These are phyloP conservation scores for Marasmius sp. DNA, from an alignment of 1,284 basidiomycete genomes.

Conservation along the genomic window DNA sequence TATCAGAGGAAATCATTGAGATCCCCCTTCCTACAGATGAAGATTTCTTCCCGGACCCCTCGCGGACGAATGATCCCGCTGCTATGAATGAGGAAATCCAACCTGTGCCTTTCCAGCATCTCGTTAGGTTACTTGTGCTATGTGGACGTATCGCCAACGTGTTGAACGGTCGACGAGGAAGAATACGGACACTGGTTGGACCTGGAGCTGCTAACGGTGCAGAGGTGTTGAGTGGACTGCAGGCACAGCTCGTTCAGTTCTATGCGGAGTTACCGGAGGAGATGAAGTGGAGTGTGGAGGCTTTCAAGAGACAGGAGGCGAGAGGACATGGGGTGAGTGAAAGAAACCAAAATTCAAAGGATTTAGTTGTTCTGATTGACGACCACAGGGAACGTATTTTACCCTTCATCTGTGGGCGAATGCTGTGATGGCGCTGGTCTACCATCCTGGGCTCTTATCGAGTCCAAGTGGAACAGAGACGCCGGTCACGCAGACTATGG, in stretches of 20 bases:
- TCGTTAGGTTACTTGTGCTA: slow-evolving; percentile 40
- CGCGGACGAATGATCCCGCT: slow-evolving; percentile 18
- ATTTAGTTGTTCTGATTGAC: not conserved
- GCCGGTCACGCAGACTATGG: slow-evolving; percentile 34
- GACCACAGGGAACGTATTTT: slow-evolving; percentile 18
- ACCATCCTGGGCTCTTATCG: slow-evolving; percentile 39
- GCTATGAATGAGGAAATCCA: slow-evolving; percentile 25
- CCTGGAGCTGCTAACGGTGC: slow-evolving; percentile 22
- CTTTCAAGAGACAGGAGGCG: slow-evolving; percentile 36
- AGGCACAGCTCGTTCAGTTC: slow-evolving; percentile 36
- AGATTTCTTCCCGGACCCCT: slow-evolving; percentile 36
- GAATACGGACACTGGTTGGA: slow-evolving; percentile 32
- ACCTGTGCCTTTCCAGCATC: slow-evolving; percentile 35
- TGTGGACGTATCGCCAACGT: slow-evolving; percentile 35
- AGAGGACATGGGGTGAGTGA: slow-evolving; percentile 32
- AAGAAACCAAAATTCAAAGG: not conserved
- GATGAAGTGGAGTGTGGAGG: slow-evolving; percentile 36
- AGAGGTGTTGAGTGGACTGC: slow-evolving; percentile 31
- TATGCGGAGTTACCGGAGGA: slow-evolving; percentile 32
- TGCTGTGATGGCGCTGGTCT: slow-evolving; percentile 37
- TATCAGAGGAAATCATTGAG: slow-evolving; percentile 40
- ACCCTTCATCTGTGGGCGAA: slow-evolving; percentile 33
- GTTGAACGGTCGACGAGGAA: slow-evolving; percentile 36
- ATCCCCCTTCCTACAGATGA: slow-evolving; percentile 37
- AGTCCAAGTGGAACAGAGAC: slow-evolving; percentile 36